Percentiles rank a stretch among this genome's conserved stretches.
phyloP scores from a whole-genome alignment of 163 green algal genomes.

The Scenedesmus sp. region DNA sequence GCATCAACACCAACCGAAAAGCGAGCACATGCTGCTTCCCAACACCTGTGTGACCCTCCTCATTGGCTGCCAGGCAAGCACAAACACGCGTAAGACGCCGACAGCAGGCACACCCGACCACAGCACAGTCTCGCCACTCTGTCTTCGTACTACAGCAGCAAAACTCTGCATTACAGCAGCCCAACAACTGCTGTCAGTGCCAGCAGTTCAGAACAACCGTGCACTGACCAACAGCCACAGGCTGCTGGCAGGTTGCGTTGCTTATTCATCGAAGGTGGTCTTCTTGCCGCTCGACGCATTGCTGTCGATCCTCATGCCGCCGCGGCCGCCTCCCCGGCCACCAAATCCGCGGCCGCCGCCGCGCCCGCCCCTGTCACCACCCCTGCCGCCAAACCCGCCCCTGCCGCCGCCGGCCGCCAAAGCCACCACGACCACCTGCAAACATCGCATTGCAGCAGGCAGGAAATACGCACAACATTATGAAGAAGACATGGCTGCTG shows the following conservation, averaged over 20 bases:
- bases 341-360: slow-evolving; percentile 53
- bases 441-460: background rate
- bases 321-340: slow-evolving; percentile 58
- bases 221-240: background rate
- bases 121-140: background rate
- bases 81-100: background rate
- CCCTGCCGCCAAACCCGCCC: slow-evolving; percentile 57
- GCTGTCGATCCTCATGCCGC: slow-evolving; percentile 80
- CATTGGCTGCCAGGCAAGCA: background rate
- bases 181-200: background rate
- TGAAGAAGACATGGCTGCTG: too few relatives aligned
- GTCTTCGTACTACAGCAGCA: background rate
- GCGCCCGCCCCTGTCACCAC: slow-evolving; percentile 63
- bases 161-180: background rate
- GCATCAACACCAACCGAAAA: background rate
- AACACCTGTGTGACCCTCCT: background rate
- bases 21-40: background rate
- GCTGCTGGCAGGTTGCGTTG: background rate
- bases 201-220: too few relatives aligned
- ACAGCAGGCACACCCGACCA: background rate
- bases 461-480: too few relatives aligned
- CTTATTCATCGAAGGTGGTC: slow-evolving; percentile 81
- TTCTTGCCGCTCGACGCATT: slow-evolving; percentile 78
- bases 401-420: slow-evolving; percentile 61
- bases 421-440: slow-evolving; percentile 7